Conservation (phyloP, 2,329 filamentous ascomycete species). For the Ilyonectria robusta region DNA sequence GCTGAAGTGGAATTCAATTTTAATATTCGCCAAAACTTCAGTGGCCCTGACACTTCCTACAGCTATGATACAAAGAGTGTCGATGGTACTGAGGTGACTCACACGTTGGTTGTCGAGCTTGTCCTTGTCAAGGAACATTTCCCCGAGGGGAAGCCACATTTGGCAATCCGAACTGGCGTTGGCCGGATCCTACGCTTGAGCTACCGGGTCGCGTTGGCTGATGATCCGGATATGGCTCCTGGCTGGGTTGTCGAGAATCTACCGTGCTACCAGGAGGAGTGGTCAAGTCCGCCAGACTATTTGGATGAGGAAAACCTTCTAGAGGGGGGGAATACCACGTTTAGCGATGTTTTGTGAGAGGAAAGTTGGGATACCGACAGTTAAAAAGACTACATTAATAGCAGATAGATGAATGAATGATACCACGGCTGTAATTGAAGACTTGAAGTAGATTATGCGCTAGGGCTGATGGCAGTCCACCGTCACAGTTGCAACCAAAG, state of each 20-base stretch:
- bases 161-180: constrained; percentile 87
- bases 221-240: constrained; percentile 53
- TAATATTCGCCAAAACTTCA: constrained; percentile 43
- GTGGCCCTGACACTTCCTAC: constrained; percentile 65
- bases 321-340: neutral
- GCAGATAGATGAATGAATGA: neutral
- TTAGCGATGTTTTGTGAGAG: neutral
- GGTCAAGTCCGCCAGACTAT: constrained; percentile 22
- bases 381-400: neutral
- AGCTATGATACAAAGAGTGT: constrained; percentile 82
- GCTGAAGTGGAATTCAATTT: constrained; percentile 78
- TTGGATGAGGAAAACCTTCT: constrained; percentile 2
- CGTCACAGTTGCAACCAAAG: neutral
- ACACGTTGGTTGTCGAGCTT: constrained; percentile 90
- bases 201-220: constrained; percentile 85
- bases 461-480: too few species aligned
- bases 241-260: constrained; percentile 22
- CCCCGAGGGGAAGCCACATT: constrained; percentile 73
- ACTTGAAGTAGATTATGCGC: neutral
- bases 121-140: constrained; percentile 92
- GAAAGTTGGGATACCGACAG: neutral
- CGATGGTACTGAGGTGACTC: constrained; percentile 83
- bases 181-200: constrained; percentile 92
- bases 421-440: neutral
- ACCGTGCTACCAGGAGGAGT: constrained; percentile 23